A percentile compares a stretch with the other conserved stretches of the same genome.
These are phyloP conservation scores for Chytriomyces hyalinus DNA, from an alignment of 192 early-diverging fungal genomes.

Conservation along the genomic window DNA sequence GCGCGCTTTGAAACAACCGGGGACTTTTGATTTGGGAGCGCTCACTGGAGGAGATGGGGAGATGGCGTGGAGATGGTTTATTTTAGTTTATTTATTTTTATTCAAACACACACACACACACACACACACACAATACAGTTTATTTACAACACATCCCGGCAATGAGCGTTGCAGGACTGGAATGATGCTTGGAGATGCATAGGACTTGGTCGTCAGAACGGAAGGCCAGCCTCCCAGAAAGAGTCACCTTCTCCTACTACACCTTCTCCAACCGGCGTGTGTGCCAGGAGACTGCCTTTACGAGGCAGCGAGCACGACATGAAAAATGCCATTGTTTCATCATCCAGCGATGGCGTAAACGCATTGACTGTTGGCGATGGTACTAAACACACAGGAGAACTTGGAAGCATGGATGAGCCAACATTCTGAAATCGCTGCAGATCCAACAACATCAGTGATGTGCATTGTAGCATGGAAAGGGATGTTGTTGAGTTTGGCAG, in stretches of 20 bases:
- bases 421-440: neutral
- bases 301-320: neutral
- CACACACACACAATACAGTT: too few relatives aligned
- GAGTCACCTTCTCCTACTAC: neutral
- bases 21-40: too few relatives aligned
- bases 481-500: neutral
- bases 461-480: neutral
- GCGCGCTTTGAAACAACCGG: too few relatives aligned
- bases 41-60: too few relatives aligned
- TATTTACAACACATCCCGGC: neutral
- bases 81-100: too few relatives aligned
- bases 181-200: too few relatives aligned
- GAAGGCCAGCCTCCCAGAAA: neutral
- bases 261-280: neutral
- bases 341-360: neutral
- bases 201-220: neutral
- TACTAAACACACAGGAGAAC: neutral
- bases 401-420: neutral
- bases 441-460: neutral
- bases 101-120: too few relatives aligned
- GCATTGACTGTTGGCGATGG: neutral
- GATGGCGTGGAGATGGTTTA: too few relatives aligned
- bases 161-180: neutral
- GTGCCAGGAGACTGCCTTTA: neutral
- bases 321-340: neutral